Percentiles rank a stretch among this genome's conserved stretches.
Conservation (phyloP, 2,329 filamentous ascomycete genomes). For the Chaetomium olivaceum region DNA sequence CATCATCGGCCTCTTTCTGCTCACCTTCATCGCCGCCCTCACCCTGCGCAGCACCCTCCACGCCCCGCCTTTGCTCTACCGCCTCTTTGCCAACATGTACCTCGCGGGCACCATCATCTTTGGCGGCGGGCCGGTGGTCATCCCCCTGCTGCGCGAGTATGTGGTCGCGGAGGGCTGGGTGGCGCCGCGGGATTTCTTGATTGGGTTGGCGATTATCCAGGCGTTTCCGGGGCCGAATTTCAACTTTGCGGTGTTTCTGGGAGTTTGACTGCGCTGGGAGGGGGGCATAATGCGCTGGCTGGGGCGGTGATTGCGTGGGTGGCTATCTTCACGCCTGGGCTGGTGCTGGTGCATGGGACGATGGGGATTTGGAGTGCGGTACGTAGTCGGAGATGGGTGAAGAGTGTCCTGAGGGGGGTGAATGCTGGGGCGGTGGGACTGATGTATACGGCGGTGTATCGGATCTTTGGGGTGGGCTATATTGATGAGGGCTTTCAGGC, state of each 20-base stretch:
- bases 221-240: conserved; percentile 55
- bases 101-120: conserved; percentile 71
- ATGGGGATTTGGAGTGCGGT: conserved; percentile 59
- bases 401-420: conserved; percentile 53
- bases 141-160: conserved; percentile 61
- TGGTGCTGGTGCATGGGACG: conserved; percentile 51
- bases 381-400: conserved; percentile 48
- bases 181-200: conserved; percentile 67
- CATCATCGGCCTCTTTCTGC: conserved; percentile 53
- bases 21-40: conserved; percentile 59
- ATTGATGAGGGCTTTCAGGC: conserved; percentile 49
- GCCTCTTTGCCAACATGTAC: conserved; percentile 71
- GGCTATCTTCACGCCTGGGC: conserved; percentile 54
- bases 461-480: conserved; percentile 60
- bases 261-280: conserved; percentile 49
- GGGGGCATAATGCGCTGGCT: conserved; percentile 38
- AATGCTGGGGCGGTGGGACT: conserved; percentile 63
- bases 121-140: conserved; percentile 65
- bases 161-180: conserved; percentile 72
- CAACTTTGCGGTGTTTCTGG: conserved; percentile 58
- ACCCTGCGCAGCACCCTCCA: conserved; percentile 47
- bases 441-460: conserved; percentile 65
- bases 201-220: conserved; percentile 71
- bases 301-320: conserved; percentile 56
- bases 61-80: conserved; percentile 50